Percentiles rank a stretch among this genome's conserved stretches.
Evolutionary conservation across 2,329 filamentous ascomycete species (phyloP).

Genomic region (Colletotrichum sp.): DNA sequence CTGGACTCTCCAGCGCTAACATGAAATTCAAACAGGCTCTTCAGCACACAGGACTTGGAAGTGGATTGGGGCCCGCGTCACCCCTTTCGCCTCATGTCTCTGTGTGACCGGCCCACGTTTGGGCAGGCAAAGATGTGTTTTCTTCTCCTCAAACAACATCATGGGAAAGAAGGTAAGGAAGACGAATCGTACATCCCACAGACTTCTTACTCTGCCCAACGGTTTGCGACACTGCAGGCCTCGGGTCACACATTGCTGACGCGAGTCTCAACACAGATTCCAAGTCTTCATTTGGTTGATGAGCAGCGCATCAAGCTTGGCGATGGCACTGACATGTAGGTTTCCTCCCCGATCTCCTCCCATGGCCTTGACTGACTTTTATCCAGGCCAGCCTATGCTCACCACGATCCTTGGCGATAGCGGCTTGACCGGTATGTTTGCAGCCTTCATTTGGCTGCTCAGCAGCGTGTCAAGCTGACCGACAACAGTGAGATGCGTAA

Average conservation of each 20-base stretch:
- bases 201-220: background rate
- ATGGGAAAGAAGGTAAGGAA: background rate
- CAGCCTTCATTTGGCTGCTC: background rate
- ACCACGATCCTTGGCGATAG: too few species aligned
- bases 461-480: too few species aligned
- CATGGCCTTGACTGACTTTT: too few species aligned
- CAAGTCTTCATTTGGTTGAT: background rate
- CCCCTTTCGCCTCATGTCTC: background rate
- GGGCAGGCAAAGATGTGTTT: background rate
- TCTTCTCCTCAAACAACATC: background rate
- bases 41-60: background rate
- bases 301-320: too few species aligned
- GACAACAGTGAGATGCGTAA: too few species aligned
- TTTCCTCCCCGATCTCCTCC: too few species aligned
- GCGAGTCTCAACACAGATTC: background rate
- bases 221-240: background rate
- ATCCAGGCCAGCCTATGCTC: too few species aligned
- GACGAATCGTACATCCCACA: accelerated
- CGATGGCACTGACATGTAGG: too few species aligned
- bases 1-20: background rate
- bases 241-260: accelerated
- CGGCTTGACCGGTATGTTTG: too few species aligned
- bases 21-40: background rate
- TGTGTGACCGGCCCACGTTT: background rate
- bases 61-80: background rate